These are phyloP conservation scores for Alternaria infectoria DNA, from an alignment of 2,329 filamentous ascomycete species.

Conservation along the genomic window DNA sequence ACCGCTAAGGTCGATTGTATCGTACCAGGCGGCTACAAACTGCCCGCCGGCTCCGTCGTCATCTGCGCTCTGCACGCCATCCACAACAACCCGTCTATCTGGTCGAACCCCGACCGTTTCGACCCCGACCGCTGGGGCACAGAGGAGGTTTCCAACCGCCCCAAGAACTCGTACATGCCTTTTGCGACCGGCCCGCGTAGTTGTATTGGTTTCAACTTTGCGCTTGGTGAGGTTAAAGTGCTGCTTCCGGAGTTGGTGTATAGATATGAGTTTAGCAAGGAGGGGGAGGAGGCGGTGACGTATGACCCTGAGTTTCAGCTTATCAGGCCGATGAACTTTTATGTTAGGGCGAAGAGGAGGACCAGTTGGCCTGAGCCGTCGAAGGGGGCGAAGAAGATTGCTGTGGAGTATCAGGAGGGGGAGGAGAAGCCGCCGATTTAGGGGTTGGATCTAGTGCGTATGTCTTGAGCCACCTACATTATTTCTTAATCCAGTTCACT, in stretches of 20 bases:
- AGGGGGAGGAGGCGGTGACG: slow-evolving; percentile 9
- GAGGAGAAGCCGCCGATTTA: slow-evolving; percentile 14
- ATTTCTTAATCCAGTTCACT: no score
- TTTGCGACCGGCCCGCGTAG: slow-evolving; percentile 16
- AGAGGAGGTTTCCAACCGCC: slow-evolving; percentile 49
- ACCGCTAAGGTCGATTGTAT: slow-evolving; percentile 63
- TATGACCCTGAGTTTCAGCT: slow-evolving; percentile 22
- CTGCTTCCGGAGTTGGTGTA: slow-evolving; percentile 14
- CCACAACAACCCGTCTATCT: slow-evolving; percentile 60
- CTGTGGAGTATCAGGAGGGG: slow-evolving; percentile 15
- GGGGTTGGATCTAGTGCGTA: not conserved
- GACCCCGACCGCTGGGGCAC: slow-evolving; percentile 67
- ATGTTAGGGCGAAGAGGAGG: slow-evolving; percentile 16
- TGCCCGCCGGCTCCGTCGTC: slow-evolving; percentile 60
- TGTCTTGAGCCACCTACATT: no score
- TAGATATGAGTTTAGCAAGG: slow-evolving; percentile 18
- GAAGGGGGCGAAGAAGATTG: slow-evolving; percentile 15
- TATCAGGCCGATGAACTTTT: slow-evolving; percentile 20
- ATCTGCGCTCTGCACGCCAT: slow-evolving; percentile 58
- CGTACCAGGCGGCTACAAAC: slow-evolving; percentile 64
- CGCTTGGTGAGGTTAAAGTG: slow-evolving; percentile 16
- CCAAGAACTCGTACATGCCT: slow-evolving; percentile 18
- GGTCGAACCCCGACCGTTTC: slow-evolving; percentile 65
- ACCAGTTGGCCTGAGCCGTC: slow-evolving; percentile 9
- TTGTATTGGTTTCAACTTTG: slow-evolving; percentile 23